These are phyloP conservation scores for Aureobasidium sp. DNA, from an alignment of 2,329 filamentous ascomycete genomes.

Conservation along the genomic window DNA sequence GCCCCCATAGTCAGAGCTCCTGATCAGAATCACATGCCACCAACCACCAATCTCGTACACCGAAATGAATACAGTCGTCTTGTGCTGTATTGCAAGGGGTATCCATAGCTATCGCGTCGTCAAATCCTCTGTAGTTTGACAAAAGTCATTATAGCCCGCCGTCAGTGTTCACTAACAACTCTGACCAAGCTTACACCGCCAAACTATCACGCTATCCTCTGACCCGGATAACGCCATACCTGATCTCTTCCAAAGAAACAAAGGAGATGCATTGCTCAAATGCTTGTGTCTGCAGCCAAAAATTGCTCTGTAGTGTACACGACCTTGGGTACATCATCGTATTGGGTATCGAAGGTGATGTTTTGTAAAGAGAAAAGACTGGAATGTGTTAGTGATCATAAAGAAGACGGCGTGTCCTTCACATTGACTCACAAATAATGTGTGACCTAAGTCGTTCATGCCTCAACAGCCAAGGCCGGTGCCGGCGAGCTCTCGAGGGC, in stretches of 20 bases:
- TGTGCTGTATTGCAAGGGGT: neutral
- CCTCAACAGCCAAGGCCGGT: constrained; percentile 18
- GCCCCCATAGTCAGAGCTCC: neutral
- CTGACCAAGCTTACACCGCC: neutral
- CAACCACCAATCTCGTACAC: neutral
- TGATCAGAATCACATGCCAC: neutral
- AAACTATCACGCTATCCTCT: constrained; percentile 3
- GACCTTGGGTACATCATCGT: neutral
- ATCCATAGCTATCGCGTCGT: neutral
- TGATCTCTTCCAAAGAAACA: neutral
- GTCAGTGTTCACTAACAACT: neutral
- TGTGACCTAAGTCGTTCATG: neutral
- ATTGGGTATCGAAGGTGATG: neutral
- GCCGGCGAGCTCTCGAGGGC: constrained; percentile 28
- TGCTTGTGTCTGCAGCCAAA: neutral
- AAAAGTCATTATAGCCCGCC: neutral
- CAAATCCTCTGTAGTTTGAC: neutral
- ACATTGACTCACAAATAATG: neutral
- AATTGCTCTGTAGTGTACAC: neutral
- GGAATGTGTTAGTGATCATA: neutral
- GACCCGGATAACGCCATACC: constrained; percentile 2
- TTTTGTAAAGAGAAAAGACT: neutral
- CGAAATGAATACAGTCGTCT: too few relatives aligned
- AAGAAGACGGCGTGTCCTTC: neutral
- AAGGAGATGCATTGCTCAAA: neutral